phyloP scores from a whole-genome alignment of 2,329 filamentous ascomycete species.

The Xylariaceae sp. region DNA sequence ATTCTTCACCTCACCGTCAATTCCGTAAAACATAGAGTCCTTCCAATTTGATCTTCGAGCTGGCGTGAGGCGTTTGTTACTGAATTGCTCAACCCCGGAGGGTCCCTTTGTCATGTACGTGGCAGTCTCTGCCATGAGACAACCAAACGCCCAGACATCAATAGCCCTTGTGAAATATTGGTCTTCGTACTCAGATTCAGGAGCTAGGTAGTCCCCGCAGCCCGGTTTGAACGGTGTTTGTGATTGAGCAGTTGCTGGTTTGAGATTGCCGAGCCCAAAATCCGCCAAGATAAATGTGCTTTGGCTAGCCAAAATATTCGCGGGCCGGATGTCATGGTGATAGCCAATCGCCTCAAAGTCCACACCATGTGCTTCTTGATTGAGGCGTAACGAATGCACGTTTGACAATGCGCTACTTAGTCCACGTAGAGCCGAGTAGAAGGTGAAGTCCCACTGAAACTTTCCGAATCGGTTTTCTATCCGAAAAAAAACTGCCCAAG shows the following conservation, averaged over 20 bases:
- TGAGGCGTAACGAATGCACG: not conserved
- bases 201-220: slow-evolving; percentile 1
- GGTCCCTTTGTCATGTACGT: slow-evolving; percentile 4
- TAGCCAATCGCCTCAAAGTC: slow-evolving; percentile 8
- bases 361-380: not conserved
- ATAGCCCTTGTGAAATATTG: too few species aligned
- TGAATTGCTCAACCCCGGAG: not conserved
- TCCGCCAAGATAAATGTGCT: slow-evolving; percentile 4
- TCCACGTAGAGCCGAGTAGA: slow-evolving; percentile 4
- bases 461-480: not conserved
- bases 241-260: not conserved
- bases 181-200: too few species aligned
- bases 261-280: slow-evolving; percentile 2
- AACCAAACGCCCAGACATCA: slow-evolving; percentile 13
- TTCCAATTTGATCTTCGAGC: not conserved
- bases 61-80: not conserved
- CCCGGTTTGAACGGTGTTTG: not conserved
- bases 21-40: not conserved
- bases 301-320: not conserved
- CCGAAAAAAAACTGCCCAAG: not conserved
- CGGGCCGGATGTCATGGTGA: slow-evolving; percentile 8
- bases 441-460: slow-evolving; percentile 7
- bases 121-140: not conserved
- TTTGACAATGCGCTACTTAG: slow-evolving; percentile 2
- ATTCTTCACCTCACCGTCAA: not conserved